These are phyloP conservation scores for Aspergillus steynii DNA, from an alignment of 495 filamentous ascomycete species.

Conservation along the genomic window DNA sequence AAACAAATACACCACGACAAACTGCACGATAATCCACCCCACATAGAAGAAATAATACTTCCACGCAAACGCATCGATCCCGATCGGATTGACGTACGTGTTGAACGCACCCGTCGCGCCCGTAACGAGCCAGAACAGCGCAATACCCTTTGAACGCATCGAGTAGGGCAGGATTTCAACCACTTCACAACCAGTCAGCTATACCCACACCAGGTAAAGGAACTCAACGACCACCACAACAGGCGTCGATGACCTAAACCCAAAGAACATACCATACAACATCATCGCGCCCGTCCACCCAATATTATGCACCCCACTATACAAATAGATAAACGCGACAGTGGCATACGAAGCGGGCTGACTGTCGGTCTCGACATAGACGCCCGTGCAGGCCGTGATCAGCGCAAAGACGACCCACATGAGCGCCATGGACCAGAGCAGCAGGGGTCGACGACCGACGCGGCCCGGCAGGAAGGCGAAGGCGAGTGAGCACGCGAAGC, in stretches of 20 bases:
- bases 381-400: slow-evolving; percentile 51
- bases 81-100: slow-evolving; percentile 58
- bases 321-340: neutral
- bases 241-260: neutral
- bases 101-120: slow-evolving; percentile 55
- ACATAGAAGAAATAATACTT: slow-evolving; percentile 61
- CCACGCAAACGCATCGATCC: slow-evolving; percentile 53
- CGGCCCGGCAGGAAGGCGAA: slow-evolving; percentile 45
- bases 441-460: slow-evolving; percentile 55
- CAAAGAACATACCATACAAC: neutral
- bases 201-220: slow-evolving; percentile 34
- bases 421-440: slow-evolving; percentile 51
- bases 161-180: slow-evolving; percentile 68
- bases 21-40: slow-evolving; percentile 56
- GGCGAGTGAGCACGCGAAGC: slow-evolving; percentile 41
- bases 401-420: slow-evolving; percentile 41
- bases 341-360: slow-evolving; percentile 13
- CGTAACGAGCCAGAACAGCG: slow-evolving; percentile 51
- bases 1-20: slow-evolving; percentile 60
- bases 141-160: slow-evolving; percentile 64
- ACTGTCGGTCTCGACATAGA: slow-evolving; percentile 46
- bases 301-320: neutral
- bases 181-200: neutral
- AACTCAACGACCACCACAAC: neutral
- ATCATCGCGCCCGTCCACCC: neutral